phyloP scores from a whole-genome alignment of 2,329 filamentous ascomycete genomes.

The Eurotiales sp. region DNA sequence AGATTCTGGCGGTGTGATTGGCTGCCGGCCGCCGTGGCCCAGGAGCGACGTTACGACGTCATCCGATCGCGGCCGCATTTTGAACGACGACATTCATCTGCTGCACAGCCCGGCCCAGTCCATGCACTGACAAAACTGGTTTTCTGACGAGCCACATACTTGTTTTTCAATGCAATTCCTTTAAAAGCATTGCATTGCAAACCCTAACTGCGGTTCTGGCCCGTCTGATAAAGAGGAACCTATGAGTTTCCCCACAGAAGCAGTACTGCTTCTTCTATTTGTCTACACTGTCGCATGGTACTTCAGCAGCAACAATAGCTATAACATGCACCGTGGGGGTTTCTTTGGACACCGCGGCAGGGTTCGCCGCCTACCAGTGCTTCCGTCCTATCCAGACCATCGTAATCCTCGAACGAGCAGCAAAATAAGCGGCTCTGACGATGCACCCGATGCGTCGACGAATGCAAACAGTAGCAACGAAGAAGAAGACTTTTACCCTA shows the following conservation, averaged over 20 bases:
- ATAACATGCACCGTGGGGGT: background rate
- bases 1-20: too few species aligned
- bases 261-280: background rate
- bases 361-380: background rate
- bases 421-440: slow-evolving; percentile 6
- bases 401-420: slow-evolving; percentile 7
- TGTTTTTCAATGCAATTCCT: too few species aligned
- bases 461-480: background rate
- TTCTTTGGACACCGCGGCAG: background rate
- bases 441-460: background rate
- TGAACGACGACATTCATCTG: too few species aligned
- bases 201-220: too few species aligned
- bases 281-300: slow-evolving; percentile 1
- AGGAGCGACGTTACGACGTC: too few species aligned
- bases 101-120: too few species aligned
- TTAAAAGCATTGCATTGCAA: too few species aligned
- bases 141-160: too few species aligned
- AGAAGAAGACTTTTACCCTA: slow-evolving; percentile 24
- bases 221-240: background rate
- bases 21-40: too few species aligned
- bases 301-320: background rate
- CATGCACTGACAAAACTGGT: too few species aligned
- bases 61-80: too few species aligned
- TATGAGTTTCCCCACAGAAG: slow-evolving; percentile 1
- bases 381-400: slow-evolving; percentile 7